A percentile compares a stretch with the other conserved stretches of the same genome.
phyloP scores from a whole-genome alignment of 495 filamentous ascomycete genomes.

The Penicillium goetzii region DNA sequence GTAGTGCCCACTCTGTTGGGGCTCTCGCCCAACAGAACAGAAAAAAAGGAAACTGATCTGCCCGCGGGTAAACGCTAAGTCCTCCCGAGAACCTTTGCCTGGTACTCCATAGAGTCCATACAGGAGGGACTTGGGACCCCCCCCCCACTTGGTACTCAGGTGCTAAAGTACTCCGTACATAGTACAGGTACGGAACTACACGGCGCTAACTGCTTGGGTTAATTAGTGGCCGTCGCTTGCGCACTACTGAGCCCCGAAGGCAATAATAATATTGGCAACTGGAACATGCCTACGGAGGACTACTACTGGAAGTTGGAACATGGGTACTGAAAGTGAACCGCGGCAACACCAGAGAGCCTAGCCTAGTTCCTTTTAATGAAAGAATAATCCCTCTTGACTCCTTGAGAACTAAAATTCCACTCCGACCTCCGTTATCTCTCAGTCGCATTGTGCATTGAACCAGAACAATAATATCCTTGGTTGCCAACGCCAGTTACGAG shows the following conservation, averaged over 20 bases:
- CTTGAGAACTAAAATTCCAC: not conserved
- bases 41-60: conserved; percentile 23
- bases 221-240: conserved; percentile 1
- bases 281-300: not conserved
- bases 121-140: too few species aligned
- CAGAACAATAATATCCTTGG: not conserved
- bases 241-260: not conserved
- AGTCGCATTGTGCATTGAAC: conserved; percentile 1
- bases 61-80: conserved; percentile 20
- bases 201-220: conserved; percentile 5
- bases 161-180: too few species aligned
- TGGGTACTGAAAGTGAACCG: conserved; percentile 2
- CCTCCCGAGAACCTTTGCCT: not conserved
- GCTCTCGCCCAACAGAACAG: conserved; percentile 26
- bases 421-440: not conserved
- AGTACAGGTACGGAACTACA: conserved; percentile 1
- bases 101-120: not conserved
- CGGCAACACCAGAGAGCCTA: not conserved
- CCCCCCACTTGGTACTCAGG: too few species aligned
- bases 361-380: not conserved
- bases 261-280: not conserved
- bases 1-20: conserved; percentile 29
- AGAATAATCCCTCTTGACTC: too few species aligned
- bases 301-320: not conserved
- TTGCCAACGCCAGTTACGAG: conserved; percentile 12